Evolutionary conservation across 2,329 filamentous ascomycete genomes (phyloP), one percentile per base, ranked within the genome.

Genomic region (Fusarium devonianum): DNA sequence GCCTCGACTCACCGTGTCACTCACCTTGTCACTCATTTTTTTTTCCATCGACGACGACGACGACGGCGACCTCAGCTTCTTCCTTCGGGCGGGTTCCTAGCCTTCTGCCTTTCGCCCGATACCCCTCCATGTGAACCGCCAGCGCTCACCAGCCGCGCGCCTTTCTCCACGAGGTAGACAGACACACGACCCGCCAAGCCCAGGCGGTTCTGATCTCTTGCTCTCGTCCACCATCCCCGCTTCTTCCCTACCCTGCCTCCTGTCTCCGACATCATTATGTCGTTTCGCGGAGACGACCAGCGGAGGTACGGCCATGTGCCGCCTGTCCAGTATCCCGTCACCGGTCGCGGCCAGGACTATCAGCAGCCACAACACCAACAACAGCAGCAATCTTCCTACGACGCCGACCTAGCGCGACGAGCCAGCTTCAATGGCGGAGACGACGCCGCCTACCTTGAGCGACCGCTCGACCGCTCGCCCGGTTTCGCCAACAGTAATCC

Each of bases 341-440:
- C 77, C 36, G 70, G 70, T 51, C 75, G 66, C 37, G 64, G 64
- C 32, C 63, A 65, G 39, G 62, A 67, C 19, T 61, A 63, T 40
- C 63, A 67, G 32, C 71, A 75, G 32, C 72, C 73, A 48, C 50
- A 63, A 14, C 56, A 57, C n/a, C 58, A 64, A 26, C 62, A 62
- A 10, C 63, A 60, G 23, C 62, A 64, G n/a, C 70, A 74, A 50
- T 51, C 64, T 33, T 70, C 73, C 51, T 63, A 66, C 44, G 60
- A 63, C 57, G 71, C 75, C 5, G 68, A 58, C 22, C 23, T 57
- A 34, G 56, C 67, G 32, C 79, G 88, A 59, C 81, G 84, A 58
- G 81, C 83, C 37, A 93, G 88, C 75, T 92, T 90, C 75, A 86
- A 91, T 69, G 84, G 80, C 60, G 89, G 87, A 58, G 90, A 94